phyloP scores from a whole-genome alignment of 2,329 filamentous ascomycete species.

The Magnaporthales sp. region DNA sequence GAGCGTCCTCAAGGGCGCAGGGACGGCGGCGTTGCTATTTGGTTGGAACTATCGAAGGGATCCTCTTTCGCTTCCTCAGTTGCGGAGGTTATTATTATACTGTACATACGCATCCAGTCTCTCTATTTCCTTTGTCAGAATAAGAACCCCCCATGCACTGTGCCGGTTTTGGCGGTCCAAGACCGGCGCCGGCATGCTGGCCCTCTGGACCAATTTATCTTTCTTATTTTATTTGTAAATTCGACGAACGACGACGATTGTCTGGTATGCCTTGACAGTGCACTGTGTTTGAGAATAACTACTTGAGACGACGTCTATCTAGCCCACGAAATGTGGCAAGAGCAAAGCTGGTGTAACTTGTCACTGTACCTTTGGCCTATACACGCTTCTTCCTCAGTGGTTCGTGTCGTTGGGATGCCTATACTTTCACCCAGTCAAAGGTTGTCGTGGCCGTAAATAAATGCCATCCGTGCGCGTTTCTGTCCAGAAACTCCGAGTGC shows the following conservation, averaged over 20 bases:
- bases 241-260: background rate
- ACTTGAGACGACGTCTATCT: background rate
- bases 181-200: background rate
- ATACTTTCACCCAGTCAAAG: background rate
- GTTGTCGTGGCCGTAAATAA: background rate
- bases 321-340: background rate
- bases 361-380: background rate
- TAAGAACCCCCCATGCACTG: background rate
- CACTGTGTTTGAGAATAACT: background rate
- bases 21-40: background rate
- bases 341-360: background rate
- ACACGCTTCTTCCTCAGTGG: background rate
- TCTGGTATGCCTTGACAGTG: background rate
- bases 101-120: background rate
- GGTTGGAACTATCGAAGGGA: background rate
- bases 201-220: background rate
- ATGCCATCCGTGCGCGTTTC: background rate
- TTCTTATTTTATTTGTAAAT: background rate
- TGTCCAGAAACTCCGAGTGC: background rate
- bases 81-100: background rate
- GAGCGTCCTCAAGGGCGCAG: background rate
- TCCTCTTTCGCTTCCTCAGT: background rate
- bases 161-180: background rate
- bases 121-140: background rate
- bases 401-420: background rate